Base-by-base conservation (phyloP, 306 rosid genomes). In the Citrullus mucosospermus region DNA sequence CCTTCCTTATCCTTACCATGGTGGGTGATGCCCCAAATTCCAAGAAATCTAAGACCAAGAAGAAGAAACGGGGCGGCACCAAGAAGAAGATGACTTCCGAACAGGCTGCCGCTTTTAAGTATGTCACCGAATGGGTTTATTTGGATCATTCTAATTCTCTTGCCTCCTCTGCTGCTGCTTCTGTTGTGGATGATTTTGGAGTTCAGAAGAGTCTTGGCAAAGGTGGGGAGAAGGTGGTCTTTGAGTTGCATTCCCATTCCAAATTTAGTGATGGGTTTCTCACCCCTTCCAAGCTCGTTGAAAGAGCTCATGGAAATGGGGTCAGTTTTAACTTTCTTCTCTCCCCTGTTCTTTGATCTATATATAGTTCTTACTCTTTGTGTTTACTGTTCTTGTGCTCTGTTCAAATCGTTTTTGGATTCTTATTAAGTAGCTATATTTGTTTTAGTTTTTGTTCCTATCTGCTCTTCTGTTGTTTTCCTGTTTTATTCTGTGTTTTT, bases 231-330 rank as follows among this genome's bases (percentile, higher is more conserved):
- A 92, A 83, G 73, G 68, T 94, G 7, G 85, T 89, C 30, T 92
- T 92, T 79, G 98, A 94, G 69, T 86, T 94, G 88, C 98, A 94
- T 82, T 89, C 97, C 0, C 98, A 94, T 83, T 88, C 97, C 43
- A 94, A 94, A 81, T 94, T 38, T 85, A 94, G 98, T 85, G 98
- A 95, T 86, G 98, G 98, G 28, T 95, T 89, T 85, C 86, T 95
- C 75, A 87, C 98, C 39, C 98, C 98, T 86, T 81, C 96, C 6
- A 95, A 91, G 87, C 78, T 95, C 36, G 86, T 95, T 57, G 96
- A 95, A 82, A 89, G 87, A 82, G 98, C 98, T 84, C 95, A 91
- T 57, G 86, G 83, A 13, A 89, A 88, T 28, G 96, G 97, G 86
- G 98, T 94, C 66, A 87, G 94, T 83, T 83, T 83, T 25, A 2